Evolutionary conservation across 164 flowering plant genomes (phyloP).

Genomic region (Annona squamosa): DNA sequence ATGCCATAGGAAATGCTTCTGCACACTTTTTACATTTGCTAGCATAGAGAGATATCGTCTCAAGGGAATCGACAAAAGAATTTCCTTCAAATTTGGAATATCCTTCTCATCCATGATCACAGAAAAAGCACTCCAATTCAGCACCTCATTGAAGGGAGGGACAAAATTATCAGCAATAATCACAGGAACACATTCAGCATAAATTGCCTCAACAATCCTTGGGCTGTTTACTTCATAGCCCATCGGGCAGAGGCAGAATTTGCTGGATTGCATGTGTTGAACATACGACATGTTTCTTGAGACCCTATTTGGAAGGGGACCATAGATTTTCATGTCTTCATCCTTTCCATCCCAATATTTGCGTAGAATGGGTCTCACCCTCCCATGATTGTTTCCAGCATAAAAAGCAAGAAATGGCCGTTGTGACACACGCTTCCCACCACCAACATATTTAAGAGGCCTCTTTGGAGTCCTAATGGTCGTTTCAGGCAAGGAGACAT

Average conservation of each 20-base stretch:
- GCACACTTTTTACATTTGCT: conserved; percentile 11
- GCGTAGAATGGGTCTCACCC: conserved; percentile 17
- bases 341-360: conserved; percentile 17
- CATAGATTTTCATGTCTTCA: conserved; percentile 22
- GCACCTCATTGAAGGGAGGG: conserved; percentile 18
- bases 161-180: conserved; percentile 24
- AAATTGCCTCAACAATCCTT: conserved; percentile 19
- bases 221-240: conserved; percentile 25
- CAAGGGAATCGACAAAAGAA: conserved; percentile 13
- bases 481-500: conserved; percentile 24
- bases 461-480: conserved; percentile 17
- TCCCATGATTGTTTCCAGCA: conserved; percentile 26
- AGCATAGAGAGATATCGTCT: conserved; percentile 3
- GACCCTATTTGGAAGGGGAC: conserved; percentile 17
- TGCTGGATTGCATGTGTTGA: conserved; percentile 24
- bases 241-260: conserved; percentile 24
- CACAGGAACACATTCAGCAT: conserved; percentile 22
- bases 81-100: conserved; percentile 20
- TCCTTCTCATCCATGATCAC: conserved; percentile 19
- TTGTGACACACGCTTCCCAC: conserved; percentile 19
- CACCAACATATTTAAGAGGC: conserved; percentile 17
- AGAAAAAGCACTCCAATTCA: conserved; percentile 20
- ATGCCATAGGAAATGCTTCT: conserved; percentile 1
- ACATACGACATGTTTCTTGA: conserved; percentile 13
- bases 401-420: conserved; percentile 20